A percentile compares a stretch with the other conserved stretches of the same genome.
Conservation (phyloP, 1,139 yeast species). For the Wickerhamomyces sp. region DNA sequence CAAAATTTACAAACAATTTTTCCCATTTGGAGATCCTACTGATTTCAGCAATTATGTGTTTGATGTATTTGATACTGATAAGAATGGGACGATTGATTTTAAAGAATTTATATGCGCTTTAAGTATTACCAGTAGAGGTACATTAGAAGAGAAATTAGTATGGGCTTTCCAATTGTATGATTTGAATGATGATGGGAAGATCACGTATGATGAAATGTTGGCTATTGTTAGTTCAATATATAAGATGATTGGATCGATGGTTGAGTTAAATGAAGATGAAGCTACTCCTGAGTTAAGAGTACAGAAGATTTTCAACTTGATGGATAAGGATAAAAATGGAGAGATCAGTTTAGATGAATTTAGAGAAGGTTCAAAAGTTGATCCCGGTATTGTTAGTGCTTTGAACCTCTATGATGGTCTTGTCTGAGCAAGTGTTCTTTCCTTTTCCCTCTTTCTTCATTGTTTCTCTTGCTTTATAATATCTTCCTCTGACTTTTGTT, state of each 20-base stretch:
- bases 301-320: conserved; percentile 66
- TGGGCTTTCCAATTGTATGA: conserved; percentile 92
- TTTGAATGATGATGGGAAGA: conserved; percentile 68
- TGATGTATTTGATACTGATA: conserved; percentile 81
- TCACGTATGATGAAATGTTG: conserved; percentile 74
- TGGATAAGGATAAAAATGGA: conserved; percentile 68
- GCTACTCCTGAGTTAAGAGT: conserved; percentile 87
- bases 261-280: conserved; percentile 85
- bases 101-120: conserved; percentile 88
- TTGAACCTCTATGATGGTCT: conserved; percentile 76
- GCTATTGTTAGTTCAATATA: conserved; percentile 79
- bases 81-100: conserved; percentile 80
- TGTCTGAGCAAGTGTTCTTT: conserved; percentile 35
- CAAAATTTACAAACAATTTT: conserved; percentile 90
- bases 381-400: conserved; percentile 77
- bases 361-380: conserved; percentile 72
- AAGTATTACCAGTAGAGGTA: conserved; percentile 85
- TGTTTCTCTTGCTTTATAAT: no score
- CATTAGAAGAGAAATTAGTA: conserved; percentile 75
- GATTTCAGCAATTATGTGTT: conserved; percentile 88
- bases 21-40: conserved; percentile 96
- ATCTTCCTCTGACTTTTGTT: no score
- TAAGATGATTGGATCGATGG: conserved; percentile 96
- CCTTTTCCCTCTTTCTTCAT: no score
- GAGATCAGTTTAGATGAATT: conserved; percentile 78